These are phyloP conservation scores for Mucor mucedo DNA, from an alignment of 371 early-diverging fungal genomes.

Conservation along the genomic window DNA sequence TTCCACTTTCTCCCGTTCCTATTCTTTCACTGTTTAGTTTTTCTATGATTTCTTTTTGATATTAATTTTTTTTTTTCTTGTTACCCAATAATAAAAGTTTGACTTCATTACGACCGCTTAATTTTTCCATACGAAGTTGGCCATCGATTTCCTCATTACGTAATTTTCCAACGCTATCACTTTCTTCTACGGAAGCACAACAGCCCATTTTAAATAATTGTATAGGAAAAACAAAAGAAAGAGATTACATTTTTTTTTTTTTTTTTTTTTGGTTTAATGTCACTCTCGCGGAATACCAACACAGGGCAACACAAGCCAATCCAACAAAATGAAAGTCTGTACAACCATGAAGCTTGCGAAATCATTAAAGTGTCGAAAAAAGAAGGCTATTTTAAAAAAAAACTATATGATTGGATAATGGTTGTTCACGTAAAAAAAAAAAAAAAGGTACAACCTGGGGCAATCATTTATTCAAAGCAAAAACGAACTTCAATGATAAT, in stretches of 20 bases:
- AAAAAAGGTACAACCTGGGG: no score
- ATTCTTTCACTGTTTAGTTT: neutral
- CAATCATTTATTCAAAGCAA: no score
- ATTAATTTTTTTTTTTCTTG: neutral
- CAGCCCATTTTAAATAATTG: constrained; percentile 79
- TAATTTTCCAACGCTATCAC: constrained; percentile 73
- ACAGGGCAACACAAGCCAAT: constrained; percentile 1
- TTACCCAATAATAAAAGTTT: constrained; percentile 95
- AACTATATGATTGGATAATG: no score
- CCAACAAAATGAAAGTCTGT: neutral
- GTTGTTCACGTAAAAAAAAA: no score
- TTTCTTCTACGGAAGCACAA: constrained; percentile 76
- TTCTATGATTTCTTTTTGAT: neutral
- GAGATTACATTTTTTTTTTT: neutral
- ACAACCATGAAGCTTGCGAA: constrained; percentile 1
- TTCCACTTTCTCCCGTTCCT: constrained; percentile 98
- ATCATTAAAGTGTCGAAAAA: no score
- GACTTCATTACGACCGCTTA: constrained; percentile 84
- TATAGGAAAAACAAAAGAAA: constrained; percentile 1
- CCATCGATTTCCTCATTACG: constrained; percentile 91
- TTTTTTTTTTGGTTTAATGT: constrained; percentile 1
- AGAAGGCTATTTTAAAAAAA: no score
- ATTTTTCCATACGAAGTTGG: constrained; percentile 82
- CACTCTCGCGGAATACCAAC: constrained; percentile 4
- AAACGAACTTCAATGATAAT: no score